Base-by-base conservation (phyloP, 1,284 basidiomycete species). In the Heterobasidion irregulare region DNA sequence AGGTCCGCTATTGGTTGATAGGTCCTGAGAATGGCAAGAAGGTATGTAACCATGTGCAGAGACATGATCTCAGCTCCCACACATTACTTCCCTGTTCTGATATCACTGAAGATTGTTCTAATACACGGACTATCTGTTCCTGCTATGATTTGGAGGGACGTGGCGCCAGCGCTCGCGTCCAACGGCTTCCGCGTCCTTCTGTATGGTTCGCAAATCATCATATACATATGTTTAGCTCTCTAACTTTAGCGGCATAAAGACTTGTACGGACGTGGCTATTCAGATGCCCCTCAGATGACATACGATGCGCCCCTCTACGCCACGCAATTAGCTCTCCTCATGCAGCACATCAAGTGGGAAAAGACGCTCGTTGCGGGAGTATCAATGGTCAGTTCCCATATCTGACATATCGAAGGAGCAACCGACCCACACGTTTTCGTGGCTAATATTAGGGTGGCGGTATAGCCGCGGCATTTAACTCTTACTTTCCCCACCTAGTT, bases 91-190 rank as follows among this genome's bases (percentile, higher is more conserved):
- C 33, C 26, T 13, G 47, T 49, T 50, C 16, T 54, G 50, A 50
- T 47, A n/a, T 19, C 35, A 46, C 45, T 53, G 35, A 51, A 89
- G 86, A 73, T 90, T 36, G 80, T 86, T 10, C 73, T 90, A n/a
- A 82, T 90, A 8, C 85, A 89, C 59, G 88, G 87, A 8, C 75
- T 89, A n/a, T 87, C 85, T 9, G 78, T 89, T 35, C 88, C 88
- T 7, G 73, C 84, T 19, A 79, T 89, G 50, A 77, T 89, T 53
- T 90, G 86, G 85, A 83, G 80, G 62, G 80, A 86, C 51, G 75
- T 90, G 19, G 84, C 83, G 1, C 83, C 85, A 1, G 69, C 70
- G 49, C 76, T 89, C 2, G 82, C 78, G 13, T 69, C 75, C 8
- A 72, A 70, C 57, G 87, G 87, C n/a, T 86, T 80, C 71, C 83